Conservation (phyloP, 495 filamentous ascomycete genomes). For the Xylaria cubensis region DNA sequence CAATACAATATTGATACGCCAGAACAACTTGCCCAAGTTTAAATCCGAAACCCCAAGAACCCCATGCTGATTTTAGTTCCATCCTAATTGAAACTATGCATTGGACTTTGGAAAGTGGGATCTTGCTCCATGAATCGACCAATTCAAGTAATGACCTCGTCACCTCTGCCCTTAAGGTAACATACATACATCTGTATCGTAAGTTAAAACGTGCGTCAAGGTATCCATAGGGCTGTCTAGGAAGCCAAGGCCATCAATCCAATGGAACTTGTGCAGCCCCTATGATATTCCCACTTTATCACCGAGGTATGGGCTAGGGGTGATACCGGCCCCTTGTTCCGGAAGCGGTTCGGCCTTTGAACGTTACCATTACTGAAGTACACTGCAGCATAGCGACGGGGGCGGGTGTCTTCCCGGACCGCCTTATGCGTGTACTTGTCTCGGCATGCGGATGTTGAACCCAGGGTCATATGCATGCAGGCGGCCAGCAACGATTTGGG, state of each 20-base stretch:
- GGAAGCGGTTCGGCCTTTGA: slow-evolving; percentile 11
- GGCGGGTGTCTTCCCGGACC: slow-evolving; percentile 1
- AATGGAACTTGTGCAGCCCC: not conserved
- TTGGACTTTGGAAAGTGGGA: slow-evolving; percentile 16
- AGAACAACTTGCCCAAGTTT: not conserved
- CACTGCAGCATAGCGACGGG: not conserved
- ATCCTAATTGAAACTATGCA: slow-evolving; percentile 18
- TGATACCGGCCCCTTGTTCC: slow-evolving; percentile 13
- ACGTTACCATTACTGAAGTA: too few species aligned
- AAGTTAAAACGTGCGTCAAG: not conserved
- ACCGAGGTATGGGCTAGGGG: not conserved
- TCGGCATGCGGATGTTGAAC: not conserved
- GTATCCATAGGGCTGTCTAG: slow-evolving; percentile 8
- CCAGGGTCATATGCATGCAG: not conserved
- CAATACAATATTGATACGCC: not conserved
- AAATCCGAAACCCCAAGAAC: not conserved
- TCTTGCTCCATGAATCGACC: not conserved
- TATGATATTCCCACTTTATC: slow-evolving; percentile 8
- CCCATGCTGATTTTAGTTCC: slow-evolving; percentile 21
- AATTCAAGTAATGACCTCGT: slow-evolving; percentile 6
- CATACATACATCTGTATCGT: not conserved
- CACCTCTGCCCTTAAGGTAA: not conserved
- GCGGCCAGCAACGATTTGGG: not conserved
- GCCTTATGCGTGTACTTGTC: not conserved
- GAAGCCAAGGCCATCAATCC: not conserved